Percentiles rank a stretch among this genome's conserved stretches.
phyloP scores from a whole-genome alignment of 495 filamentous ascomycete species.

The Durotheca rogersii region DNA sequence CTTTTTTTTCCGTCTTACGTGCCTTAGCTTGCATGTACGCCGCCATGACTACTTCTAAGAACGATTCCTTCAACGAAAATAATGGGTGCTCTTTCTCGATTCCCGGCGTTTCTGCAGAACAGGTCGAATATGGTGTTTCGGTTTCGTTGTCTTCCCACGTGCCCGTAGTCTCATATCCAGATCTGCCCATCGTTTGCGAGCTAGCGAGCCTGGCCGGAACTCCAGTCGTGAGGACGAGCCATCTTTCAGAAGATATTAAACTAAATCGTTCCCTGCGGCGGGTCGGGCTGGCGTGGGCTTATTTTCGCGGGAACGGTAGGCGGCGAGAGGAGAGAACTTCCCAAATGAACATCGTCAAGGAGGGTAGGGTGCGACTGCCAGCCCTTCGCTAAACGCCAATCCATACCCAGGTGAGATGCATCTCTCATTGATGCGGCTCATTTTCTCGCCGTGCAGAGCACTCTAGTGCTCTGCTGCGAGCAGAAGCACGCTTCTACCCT shows the following conservation, averaged over 20 bases:
- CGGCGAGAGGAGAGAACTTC: not conserved
- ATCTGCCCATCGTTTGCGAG: constrained; percentile 26
- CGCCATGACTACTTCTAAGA: constrained; percentile 25
- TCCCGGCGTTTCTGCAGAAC: constrained; percentile 24
- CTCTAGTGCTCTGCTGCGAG: constrained; percentile 26
- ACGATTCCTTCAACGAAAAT: constrained; percentile 22
- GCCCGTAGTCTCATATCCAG: constrained; percentile 26
- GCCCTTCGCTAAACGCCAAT: not conserved
- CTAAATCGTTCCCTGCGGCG: too few species aligned
- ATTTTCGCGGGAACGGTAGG: not conserved
- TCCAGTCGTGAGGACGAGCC: constrained; percentile 2
- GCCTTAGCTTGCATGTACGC: constrained; percentile 13
- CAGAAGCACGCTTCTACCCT: too few species aligned
- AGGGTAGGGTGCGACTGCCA: not conserved
- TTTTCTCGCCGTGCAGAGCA: constrained; percentile 16
- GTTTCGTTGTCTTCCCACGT: constrained; percentile 17
- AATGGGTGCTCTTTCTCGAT: constrained; percentile 26
- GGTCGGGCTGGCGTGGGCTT: too few species aligned
- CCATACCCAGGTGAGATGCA: not conserved
- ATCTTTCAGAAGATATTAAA: constrained; percentile 12
- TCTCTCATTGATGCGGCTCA: constrained; percentile 21
- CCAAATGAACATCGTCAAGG: not conserved
- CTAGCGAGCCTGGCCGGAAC: constrained; percentile 1
- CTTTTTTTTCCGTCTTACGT: constrained; percentile 11
- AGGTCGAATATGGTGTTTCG: constrained; percentile 25